Conservation (phyloP, 176 grass and related monocot species). For the Triticum timopheevii region DNA sequence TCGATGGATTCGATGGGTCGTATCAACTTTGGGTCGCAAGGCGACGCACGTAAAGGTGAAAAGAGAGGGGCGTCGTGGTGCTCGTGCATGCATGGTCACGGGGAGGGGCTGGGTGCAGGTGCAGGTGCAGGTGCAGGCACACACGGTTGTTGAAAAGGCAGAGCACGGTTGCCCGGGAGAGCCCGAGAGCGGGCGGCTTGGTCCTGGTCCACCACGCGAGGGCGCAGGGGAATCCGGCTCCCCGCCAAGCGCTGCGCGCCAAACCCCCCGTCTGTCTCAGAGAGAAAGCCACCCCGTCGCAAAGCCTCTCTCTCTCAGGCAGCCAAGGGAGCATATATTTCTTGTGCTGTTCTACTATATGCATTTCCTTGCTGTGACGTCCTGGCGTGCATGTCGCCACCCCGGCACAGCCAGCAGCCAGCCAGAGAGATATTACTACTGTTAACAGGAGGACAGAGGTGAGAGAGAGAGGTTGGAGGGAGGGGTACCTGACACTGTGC, state of each 20-base stretch:
- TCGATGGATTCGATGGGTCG: background rate
- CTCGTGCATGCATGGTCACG: conserved; percentile 16
- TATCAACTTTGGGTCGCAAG: conserved; percentile 14
- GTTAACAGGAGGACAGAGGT: background rate
- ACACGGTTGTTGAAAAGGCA: background rate
- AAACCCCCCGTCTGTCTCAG: conserved; percentile 49
- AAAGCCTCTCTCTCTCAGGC: background rate
- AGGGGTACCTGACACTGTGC: conserved; percentile 50
- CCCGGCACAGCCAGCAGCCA: background rate
- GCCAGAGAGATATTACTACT: background rate
- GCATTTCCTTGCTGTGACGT: background rate
- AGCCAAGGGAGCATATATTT: background rate
- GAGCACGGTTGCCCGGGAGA: background rate
- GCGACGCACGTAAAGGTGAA: background rate
- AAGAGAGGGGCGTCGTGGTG: background rate
- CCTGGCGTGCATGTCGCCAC: conserved; percentile 1
- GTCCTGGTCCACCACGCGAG: conserved; percentile 18
- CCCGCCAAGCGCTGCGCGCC: conserved; percentile 63
- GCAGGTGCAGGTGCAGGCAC: background rate
- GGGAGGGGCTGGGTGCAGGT: background rate
- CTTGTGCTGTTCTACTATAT: too few species aligned
- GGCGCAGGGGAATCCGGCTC: conserved; percentile 56
- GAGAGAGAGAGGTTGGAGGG: background rate
- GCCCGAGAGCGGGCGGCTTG: background rate
- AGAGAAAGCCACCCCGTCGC: conserved; percentile 42